A percentile compares a stretch with the other conserved stretches of the same genome.
phyloP scores from a whole-genome alignment of 106 monocot species.

The Cymbidium sinense region DNA sequence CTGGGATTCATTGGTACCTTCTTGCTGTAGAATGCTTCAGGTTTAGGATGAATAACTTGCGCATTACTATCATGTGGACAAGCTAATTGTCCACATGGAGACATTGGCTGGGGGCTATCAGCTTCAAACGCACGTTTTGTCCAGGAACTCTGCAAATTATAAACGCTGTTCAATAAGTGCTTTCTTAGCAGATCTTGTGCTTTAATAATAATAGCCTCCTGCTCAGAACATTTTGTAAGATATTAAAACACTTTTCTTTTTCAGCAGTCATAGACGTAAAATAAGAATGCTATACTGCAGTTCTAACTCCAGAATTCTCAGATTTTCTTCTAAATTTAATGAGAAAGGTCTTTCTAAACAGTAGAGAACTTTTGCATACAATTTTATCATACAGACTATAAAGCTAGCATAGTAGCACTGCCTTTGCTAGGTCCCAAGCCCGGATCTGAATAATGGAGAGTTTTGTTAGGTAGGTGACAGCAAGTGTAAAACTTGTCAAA shows the following conservation, averaged over 20 bases:
- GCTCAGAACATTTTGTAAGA: neutral
- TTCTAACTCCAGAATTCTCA: constrained; percentile 1
- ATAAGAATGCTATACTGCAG: neutral
- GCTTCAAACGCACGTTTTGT: constrained; percentile 59
- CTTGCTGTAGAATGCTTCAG: constrained; percentile 41
- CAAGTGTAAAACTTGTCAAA: no score
- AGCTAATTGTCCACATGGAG: constrained; percentile 44
- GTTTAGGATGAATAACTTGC: constrained; percentile 55
- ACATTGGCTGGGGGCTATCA: constrained; percentile 47
- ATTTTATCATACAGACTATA: no score
- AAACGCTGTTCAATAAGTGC: neutral
- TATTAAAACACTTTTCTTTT: neutral
- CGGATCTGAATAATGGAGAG: no score
- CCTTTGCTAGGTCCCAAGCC: no score
- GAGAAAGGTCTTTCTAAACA: no score
- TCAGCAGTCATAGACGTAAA: neutral
- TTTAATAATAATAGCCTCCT: neutral
- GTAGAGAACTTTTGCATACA: no score
- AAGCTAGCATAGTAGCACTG: no score
- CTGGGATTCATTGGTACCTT: constrained; percentile 27
- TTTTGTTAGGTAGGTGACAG: no score
- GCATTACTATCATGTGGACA: constrained; percentile 75
- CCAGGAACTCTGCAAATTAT: constrained; percentile 75
- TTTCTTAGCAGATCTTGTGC: neutral
- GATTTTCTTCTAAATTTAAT: neutral